Evolutionary conservation across 495 filamentous ascomycete genomes (phyloP).

Genomic region (Echria macrotheca): DNA sequence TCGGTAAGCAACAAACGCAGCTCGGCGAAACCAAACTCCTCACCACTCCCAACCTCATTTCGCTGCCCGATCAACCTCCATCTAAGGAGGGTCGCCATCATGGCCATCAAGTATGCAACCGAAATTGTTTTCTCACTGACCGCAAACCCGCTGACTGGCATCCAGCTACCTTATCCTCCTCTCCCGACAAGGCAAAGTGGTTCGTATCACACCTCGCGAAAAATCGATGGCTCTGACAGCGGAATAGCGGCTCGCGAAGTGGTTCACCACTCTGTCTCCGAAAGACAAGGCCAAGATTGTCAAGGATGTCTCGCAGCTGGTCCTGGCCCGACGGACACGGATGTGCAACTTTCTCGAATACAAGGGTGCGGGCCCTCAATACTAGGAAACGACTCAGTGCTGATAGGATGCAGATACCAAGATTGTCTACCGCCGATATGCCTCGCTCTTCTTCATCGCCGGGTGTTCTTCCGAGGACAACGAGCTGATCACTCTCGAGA

Average conservation of each 20-base stretch:
- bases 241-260: constrained; percentile 88
- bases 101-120: constrained; percentile 43
- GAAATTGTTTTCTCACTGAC: constrained; percentile 8
- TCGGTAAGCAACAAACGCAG: not conserved
- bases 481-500: constrained; percentile 95
- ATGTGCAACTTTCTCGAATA: constrained; percentile 99
- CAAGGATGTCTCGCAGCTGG: constrained; percentile 98
- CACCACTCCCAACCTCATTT: constrained; percentile 12
- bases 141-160: no score
- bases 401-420: constrained; percentile 67
- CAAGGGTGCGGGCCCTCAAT: constrained; percentile 62
- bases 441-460: constrained; percentile 98
- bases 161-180: constrained; percentile 98
- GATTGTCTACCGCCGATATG: constrained; percentile 97
- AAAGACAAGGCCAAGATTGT: constrained; percentile 99
- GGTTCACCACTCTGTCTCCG: constrained; percentile 97
- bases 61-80: not conserved
- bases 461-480: constrained; percentile 93
- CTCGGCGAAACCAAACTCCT: constrained; percentile 7
- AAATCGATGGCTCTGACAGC: no score
- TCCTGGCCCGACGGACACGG: constrained; percentile 86
- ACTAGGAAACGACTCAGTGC: not conserved
- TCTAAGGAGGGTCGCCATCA: constrained; percentile 34
- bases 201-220: no score
- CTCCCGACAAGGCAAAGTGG: constrained; percentile 98